Base-by-base conservation (phyloP, 768 basidiomycete species). In the Lentinula aciculospora region DNA sequence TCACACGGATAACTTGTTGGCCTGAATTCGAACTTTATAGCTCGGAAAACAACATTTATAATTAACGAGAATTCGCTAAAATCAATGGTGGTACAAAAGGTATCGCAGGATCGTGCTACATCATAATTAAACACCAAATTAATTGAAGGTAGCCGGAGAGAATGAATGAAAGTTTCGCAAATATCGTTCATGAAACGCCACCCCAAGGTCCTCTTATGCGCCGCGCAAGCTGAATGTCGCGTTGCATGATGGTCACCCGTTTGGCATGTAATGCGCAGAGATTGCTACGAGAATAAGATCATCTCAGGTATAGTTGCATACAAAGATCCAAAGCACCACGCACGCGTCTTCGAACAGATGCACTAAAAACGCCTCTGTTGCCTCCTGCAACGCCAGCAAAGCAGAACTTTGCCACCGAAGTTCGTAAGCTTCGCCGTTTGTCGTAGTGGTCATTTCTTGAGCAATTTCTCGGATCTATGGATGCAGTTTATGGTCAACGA, bases 291-390 rank as follows among this genome's bases (percentile, higher is more conserved):
- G 21, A 60, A 51, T 13, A 2, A 28, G 27, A 36, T 46, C n/a
- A 21, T 47, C 37, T 21, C 46, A n/a, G 44, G 59, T 31, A 58
- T 31, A 58, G 25, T 44, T 44, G 64, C 37, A 55, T 5, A 7
- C 44, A 58, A 60, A 17, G n/a, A 34, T 49, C 42, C 28, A 23
- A 13, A 5, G 42, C 21, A 47, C 53, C 31, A 91, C 94, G 76
- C 71, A 98, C 92, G 96, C 94, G 73, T 99, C 97, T 73, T 99
- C 97, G 62, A 99, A 98, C 44, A 98, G 74, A 73, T 98, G 95
- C 19, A 99, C 92, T 17, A 98, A 77, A 65, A 83, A 97, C 13
- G 94, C 93, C 70, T 97, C 94, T 23, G 94, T 93, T 12, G 97
- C 97, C 72, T 99, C 97, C 66, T 99, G 97, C 60, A 99, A 71